phyloP scores from a whole-genome alignment of 2,329 filamentous ascomycete genomes.

The Talaromyces sp. region DNA sequence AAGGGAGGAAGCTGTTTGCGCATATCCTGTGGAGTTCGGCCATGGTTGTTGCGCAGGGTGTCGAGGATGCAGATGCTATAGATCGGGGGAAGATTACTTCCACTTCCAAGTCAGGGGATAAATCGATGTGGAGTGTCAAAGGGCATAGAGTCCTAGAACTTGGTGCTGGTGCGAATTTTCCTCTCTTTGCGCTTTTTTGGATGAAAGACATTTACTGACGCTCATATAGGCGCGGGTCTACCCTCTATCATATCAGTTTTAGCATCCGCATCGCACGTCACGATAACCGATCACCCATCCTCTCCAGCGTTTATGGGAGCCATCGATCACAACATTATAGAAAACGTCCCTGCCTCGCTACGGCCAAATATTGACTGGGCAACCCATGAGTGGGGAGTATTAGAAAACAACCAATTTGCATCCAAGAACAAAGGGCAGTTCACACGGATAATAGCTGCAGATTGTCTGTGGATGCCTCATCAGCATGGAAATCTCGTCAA shows the following conservation, averaged over 20 bases:
- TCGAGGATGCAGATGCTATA: conserved; percentile 30
- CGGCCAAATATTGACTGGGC: conserved; percentile 30
- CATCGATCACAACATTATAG: conserved; percentile 43
- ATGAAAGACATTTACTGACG: background rate
- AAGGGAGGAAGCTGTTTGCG: conserved; percentile 50
- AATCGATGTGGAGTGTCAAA: conserved; percentile 38
- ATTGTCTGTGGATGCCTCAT: conserved; percentile 56
- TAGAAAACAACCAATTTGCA: conserved; percentile 37
- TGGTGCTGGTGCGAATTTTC: conserved; percentile 53
- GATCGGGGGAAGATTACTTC: too few relatives aligned
- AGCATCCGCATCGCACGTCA: conserved; percentile 35
- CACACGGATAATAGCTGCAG: conserved; percentile 54
- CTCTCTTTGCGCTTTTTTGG: background rate
- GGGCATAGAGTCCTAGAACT: conserved; percentile 53
- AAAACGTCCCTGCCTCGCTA: conserved; percentile 36
- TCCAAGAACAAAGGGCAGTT: conserved; percentile 36
- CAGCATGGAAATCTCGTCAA: conserved; percentile 53
- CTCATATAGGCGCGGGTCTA: conserved; percentile 34
- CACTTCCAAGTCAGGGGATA: too few relatives aligned
- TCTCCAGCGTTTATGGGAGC: conserved; percentile 38
- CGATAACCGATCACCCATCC: conserved; percentile 49
- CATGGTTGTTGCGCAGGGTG: conserved; percentile 39
- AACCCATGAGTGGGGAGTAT: conserved; percentile 53
- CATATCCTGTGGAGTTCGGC: conserved; percentile 57
- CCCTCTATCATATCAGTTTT: conserved; percentile 37